These are phyloP conservation scores for Strigomonas oncopelti DNA, from an alignment of 208 protist genomes.

Conservation along the genomic window DNA sequence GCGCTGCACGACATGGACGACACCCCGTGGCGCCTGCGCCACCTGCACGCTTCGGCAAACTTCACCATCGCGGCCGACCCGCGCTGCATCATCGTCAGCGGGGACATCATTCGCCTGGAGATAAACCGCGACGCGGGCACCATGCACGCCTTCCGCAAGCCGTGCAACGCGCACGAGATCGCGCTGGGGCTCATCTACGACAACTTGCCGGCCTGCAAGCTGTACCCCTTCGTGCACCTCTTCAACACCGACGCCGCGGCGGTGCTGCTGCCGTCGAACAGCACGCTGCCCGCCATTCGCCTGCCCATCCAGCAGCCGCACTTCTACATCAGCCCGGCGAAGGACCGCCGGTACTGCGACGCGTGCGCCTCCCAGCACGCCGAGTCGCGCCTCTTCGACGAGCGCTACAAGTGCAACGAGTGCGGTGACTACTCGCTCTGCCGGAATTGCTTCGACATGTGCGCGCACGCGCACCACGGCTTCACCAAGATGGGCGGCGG, in stretches of 20 bases:
- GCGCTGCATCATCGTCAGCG: slow-evolving; percentile 84
- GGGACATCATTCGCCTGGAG: slow-evolving; percentile 80
- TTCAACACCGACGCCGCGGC: slow-evolving; percentile 88
- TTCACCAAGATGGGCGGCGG: slow-evolving; percentile 80
- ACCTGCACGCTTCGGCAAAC: slow-evolving; percentile 49
- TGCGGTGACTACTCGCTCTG: slow-evolving; percentile 87
- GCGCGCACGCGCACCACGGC: slow-evolving; percentile 78
- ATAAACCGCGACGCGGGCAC: slow-evolving; percentile 72
- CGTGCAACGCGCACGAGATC: slow-evolving; percentile 72
- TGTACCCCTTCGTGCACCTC: slow-evolving; percentile 86
- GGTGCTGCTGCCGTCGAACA: slow-evolving; percentile 73
- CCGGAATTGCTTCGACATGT: slow-evolving; percentile 68
- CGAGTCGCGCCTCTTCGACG: slow-evolving; percentile 38
- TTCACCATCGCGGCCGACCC: slow-evolving; percentile 73
- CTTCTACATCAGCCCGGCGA: slow-evolving; percentile 47
- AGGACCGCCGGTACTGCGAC: slow-evolving; percentile 66
- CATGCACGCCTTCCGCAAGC: slow-evolving; percentile 82
- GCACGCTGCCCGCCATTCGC: slow-evolving; percentile 36
- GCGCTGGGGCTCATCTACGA: slow-evolving; percentile 78
- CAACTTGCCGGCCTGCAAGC: slow-evolving; percentile 54
- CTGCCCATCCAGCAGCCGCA: slow-evolving; percentile 71
- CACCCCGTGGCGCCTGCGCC: slow-evolving; percentile 71
- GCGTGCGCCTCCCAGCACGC: slow-evolving; percentile 57
- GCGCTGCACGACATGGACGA: slow-evolving; percentile 89
- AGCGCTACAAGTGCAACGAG: slow-evolving; percentile 90